Evolutionary conservation across 345 rosid genomes (phyloP).

Genomic region (Lepidium sativum): DNA sequence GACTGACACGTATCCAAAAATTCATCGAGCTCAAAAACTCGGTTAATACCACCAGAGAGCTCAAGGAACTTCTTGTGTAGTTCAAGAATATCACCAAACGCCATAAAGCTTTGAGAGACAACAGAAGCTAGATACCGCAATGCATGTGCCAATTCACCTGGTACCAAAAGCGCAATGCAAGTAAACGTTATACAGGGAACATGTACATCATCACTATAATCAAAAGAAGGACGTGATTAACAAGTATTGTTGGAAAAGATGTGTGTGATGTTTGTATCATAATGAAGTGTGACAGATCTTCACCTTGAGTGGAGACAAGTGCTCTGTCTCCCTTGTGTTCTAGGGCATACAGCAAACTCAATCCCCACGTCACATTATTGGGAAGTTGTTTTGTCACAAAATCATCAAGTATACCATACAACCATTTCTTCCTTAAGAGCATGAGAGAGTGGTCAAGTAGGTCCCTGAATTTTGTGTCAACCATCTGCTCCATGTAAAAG

Average conservation of each 20-base stretch:
- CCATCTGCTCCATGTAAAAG: constrained; percentile 50
- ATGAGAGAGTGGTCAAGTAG: constrained; percentile 77
- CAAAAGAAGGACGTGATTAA: no score
- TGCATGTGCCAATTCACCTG: constrained; percentile 96
- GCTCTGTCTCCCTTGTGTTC: constrained; percentile 94
- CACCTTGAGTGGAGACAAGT: constrained; percentile 77
- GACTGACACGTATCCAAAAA: constrained; percentile 78
- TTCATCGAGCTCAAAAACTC: constrained; percentile 95
- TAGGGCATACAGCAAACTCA: constrained; percentile 88
- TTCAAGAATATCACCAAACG: constrained; percentile 96
- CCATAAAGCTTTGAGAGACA: constrained; percentile 96
- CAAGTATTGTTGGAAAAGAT: neutral
- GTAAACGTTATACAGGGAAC: neutral
- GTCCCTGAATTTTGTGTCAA: constrained; percentile 76
- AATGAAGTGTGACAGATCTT: constrained; percentile 7
- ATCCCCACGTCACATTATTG: constrained; percentile 93
- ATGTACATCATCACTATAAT: neutral
- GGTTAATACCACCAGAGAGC: constrained; percentile 86
- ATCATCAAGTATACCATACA: constrained; percentile 81
- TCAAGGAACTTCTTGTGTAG: constrained; percentile 82
- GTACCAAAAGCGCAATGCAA: constrained; percentile 16
- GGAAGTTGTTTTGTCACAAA: constrained; percentile 99
- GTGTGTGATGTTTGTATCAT: neutral
- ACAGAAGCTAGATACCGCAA: constrained; percentile 94
- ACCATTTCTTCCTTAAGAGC: constrained; percentile 85